Evolutionary conservation across 331 rosid genomes (phyloP).

Genomic region (Stylosanthes scabra): DNA sequence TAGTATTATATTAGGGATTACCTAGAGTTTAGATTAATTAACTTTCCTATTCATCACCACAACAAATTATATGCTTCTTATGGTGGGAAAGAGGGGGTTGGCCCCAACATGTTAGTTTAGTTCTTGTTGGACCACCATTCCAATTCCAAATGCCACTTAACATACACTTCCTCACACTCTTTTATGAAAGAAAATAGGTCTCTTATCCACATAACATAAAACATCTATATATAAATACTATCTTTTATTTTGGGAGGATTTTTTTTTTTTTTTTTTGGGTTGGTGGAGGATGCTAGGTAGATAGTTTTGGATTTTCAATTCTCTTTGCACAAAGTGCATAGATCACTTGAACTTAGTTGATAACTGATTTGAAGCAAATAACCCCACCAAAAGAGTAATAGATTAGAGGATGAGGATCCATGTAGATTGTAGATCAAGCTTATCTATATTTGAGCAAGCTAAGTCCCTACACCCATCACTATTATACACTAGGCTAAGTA

Average conservation of each 20-base stretch:
- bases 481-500: conserved; percentile 5
- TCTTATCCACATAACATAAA: too few relatives aligned
- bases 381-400: not conserved
- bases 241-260: too few relatives aligned
- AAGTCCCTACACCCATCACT: conserved; percentile 14
- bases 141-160: conserved; percentile 11
- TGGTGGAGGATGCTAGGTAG: not conserved
- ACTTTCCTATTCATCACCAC: not conserved
- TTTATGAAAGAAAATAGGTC: conserved; percentile 8
- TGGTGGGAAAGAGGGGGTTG: conserved; percentile 30
- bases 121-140: conserved; percentile 38
- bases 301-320: conserved; percentile 28
- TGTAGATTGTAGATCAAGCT: conserved; percentile 11
- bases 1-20: conserved; percentile 13
- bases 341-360: conserved; percentile 2
- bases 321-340: conserved; percentile 31
- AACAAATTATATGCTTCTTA: conserved; percentile 34
- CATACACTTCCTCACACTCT: conserved; percentile 22
- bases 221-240: too few relatives aligned
- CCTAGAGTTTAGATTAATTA: conserved; percentile 6
- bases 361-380: conserved; percentile 4
- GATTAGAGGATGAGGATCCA: conserved; percentile 25
- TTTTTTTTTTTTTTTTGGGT: not conserved
- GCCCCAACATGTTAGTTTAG: conserved; percentile 25
- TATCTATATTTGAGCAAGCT: conserved; percentile 35